phyloP scores from a whole-genome alignment of 495 filamentous ascomycete genomes.

The Xanthoparmelia taractica region DNA sequence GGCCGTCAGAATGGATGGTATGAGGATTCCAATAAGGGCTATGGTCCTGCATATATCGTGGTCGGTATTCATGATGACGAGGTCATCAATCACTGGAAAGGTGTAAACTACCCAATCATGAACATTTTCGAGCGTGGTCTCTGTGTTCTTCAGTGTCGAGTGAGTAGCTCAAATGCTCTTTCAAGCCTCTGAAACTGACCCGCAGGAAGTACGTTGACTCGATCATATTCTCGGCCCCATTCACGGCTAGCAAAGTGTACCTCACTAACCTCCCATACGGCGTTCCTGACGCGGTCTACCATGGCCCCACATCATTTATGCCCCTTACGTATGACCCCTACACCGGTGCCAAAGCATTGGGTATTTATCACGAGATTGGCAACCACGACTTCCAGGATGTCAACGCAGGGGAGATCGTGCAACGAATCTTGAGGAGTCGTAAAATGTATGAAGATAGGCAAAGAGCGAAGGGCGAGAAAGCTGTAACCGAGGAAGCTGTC shows the following conservation, averaged over 20 bases:
- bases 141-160: conserved; percentile 88
- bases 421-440: conserved; percentile 75
- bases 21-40: conserved; percentile 56
- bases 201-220: conserved; percentile 67
- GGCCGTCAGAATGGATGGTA: conserved; percentile 66
- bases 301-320: conserved; percentile 90
- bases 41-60: conserved; percentile 74
- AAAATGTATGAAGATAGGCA: conserved; percentile 86
- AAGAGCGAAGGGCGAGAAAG: conserved; percentile 78
- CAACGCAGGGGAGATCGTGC: conserved; percentile 88
- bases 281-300: conserved; percentile 75
- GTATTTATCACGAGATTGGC: conserved; percentile 66
- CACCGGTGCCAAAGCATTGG: conserved; percentile 63
- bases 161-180: conserved; percentile 36
- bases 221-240: conserved; percentile 82
- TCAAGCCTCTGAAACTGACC: conserved; percentile 22
- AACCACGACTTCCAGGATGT: conserved; percentile 74
- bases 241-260: conserved; percentile 68
- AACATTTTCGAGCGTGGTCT: conserved; percentile 94
- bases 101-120: conserved; percentile 98
- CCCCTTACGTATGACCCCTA: conserved; percentile 84
- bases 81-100: conserved; percentile 92
- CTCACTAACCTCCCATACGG: conserved; percentile 68
- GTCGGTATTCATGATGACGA: conserved; percentile 90
- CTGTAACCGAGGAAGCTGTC: conserved; percentile 52